Evolutionary conservation across 495 filamentous ascomycete genomes (phyloP).

Genomic region (Venustampulla echinocandica): DNA sequence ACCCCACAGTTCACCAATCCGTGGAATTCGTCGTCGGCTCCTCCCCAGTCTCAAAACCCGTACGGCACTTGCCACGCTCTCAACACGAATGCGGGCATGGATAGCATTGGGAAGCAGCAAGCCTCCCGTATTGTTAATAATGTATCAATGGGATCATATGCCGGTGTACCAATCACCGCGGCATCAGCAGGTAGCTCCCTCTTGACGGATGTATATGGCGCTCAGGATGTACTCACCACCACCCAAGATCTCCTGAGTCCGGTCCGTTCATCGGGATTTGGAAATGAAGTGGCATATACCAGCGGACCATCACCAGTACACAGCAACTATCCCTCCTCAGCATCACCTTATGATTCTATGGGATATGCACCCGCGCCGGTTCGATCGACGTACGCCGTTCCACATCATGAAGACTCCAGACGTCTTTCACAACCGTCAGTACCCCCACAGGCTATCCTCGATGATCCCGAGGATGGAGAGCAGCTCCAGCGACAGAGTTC

Average conservation of each 20-base stretch:
- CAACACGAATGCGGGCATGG: conserved; percentile 40
- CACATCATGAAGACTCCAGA: conserved; percentile 51
- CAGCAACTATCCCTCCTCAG: conserved; percentile 59
- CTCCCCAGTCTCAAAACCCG: conserved; percentile 48
- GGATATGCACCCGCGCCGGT: conserved; percentile 57
- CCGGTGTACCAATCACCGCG: conserved; percentile 57
- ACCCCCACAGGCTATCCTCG: conserved; percentile 42
- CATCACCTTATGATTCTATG: conserved; percentile 56
- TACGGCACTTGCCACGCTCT: conserved; percentile 44
- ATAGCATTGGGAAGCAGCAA: conserved; percentile 46
- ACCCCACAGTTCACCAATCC: conserved; percentile 89
- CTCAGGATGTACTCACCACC: conserved; percentile 63
- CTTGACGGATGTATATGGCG: conserved; percentile 53
- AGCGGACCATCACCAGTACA: conserved; percentile 52
- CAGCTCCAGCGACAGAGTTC: conserved; percentile 44
- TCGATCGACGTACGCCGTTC: conserved; percentile 47
- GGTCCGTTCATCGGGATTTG: conserved; percentile 40
- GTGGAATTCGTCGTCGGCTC: conserved; percentile 61
- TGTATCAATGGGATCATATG: conserved; percentile 63
- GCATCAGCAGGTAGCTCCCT: conserved; percentile 66
- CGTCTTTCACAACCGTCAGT: conserved; percentile 89
- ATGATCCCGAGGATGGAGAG: conserved; percentile 28
- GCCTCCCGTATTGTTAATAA: conserved; percentile 44
- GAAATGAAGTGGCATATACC: conserved; percentile 37
- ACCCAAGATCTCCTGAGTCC: conserved; percentile 63